Percentiles rank a stretch among this genome's conserved stretches.
These are phyloP conservation scores for Sclerotinia glacialis DNA, from an alignment of 2,329 filamentous ascomycete genomes.

Conservation along the genomic window DNA sequence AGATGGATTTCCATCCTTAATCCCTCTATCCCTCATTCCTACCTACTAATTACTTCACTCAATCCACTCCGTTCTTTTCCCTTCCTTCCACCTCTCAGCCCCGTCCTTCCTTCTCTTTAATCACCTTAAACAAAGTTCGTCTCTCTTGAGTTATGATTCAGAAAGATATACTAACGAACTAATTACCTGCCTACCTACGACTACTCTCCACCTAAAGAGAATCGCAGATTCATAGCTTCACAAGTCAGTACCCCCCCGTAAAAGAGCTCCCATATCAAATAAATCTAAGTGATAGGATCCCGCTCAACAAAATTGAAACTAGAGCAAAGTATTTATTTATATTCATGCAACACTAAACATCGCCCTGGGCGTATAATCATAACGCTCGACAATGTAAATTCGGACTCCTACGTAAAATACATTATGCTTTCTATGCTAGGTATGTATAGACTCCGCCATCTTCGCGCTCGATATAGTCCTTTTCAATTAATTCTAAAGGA, in stretches of 20 bases:
- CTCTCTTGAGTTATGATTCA: too few species aligned
- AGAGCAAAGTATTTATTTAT: background rate
- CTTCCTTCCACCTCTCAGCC: too few species aligned
- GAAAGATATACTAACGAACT: too few species aligned
- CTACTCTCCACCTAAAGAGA: too few species aligned
- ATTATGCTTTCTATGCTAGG: conserved; percentile 51
- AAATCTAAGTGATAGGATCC: too few species aligned
- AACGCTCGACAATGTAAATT: background rate
- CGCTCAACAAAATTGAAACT: background rate
- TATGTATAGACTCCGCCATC: conserved; percentile 68
- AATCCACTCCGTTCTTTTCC: too few species aligned
- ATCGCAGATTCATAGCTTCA: background rate
- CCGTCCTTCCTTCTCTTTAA: too few species aligned
- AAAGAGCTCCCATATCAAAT: background rate
- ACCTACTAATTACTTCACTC: too few species aligned
- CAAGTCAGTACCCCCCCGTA: background rate
- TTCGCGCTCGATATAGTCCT: conserved; percentile 85
- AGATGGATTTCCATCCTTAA: too few species aligned
- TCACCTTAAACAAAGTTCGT: too few species aligned
- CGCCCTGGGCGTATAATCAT: background rate
- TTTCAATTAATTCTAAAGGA: conserved; percentile 68
- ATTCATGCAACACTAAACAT: background rate
- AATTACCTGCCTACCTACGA: too few species aligned
- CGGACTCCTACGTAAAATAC: background rate
- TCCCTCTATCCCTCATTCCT: too few species aligned